A percentile compares a stretch with the other conserved stretches of the same genome.
Conservation (phyloP, 768 basidiomycete genomes). For the Panellus pusillus region DNA sequence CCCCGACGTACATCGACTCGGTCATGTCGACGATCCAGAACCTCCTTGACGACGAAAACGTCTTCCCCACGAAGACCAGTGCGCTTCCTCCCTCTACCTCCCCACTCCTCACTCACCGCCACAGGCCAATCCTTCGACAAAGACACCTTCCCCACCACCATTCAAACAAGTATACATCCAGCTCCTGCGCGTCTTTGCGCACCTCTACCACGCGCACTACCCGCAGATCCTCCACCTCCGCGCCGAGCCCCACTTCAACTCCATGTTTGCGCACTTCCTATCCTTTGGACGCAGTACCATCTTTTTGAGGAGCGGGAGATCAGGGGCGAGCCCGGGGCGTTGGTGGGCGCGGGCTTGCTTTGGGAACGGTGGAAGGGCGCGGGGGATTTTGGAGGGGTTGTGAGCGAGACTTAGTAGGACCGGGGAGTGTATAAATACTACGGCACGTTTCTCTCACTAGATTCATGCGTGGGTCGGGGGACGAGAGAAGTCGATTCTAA, state of each 20-base stretch:
- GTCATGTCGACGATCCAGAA: slow-evolving; percentile 98
- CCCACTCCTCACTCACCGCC: background rate
- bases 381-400: slow-evolving; percentile 60
- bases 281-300: slow-evolving; percentile 94
- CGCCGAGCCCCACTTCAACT: slow-evolving; percentile 94
- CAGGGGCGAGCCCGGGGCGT: slow-evolving; percentile 60
- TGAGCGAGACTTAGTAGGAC: too few species aligned
- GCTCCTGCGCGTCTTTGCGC: slow-evolving; percentile 95
- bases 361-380: slow-evolving; percentile 91
- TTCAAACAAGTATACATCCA: slow-evolving; percentile 96
- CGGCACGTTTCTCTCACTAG: too few species aligned
- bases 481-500: too few species aligned
- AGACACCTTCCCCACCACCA: slow-evolving; percentile 74
- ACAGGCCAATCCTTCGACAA: slow-evolving; percentile 80
- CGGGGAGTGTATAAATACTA: too few species aligned
- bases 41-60: slow-evolving; percentile 88
- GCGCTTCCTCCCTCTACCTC: slow-evolving; percentile 25
- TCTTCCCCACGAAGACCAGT: slow-evolving; percentile 97
- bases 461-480: too few species aligned
- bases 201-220: slow-evolving; percentile 97
- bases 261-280: slow-evolving; percentile 96
- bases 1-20: slow-evolving; percentile 96
- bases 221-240: slow-evolving; percentile 89
- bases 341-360: slow-evolving; percentile 74
- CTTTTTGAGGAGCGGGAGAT: slow-evolving; percentile 89